Evolutionary conservation across 2,329 filamentous ascomycete species (phyloP), one percentile per base, ranked within the genome.

Genomic region (Paramyrothecium roridum): DNA sequence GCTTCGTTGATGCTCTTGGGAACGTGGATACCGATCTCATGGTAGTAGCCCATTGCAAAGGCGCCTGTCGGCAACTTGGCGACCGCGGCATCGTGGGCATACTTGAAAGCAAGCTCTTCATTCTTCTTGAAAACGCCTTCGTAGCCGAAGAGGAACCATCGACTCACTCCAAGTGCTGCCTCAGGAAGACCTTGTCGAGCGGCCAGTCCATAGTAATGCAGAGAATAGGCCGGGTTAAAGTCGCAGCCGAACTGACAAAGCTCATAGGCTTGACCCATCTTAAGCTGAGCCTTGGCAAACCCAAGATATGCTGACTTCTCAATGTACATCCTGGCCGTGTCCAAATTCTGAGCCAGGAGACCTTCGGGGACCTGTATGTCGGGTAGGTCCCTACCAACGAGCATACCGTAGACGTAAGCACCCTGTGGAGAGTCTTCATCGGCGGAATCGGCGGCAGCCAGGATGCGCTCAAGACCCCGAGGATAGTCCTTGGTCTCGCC

Each of bases 341-440:
- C 82, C 54, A 93, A 77, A 70, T 96, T 89, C 52, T 84, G 83
- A 0, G 88, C 83, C 19, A 98, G 76, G 56, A 87, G 82, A 37
- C 75, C 75, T 13, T 85, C 83, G 1, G 95, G 93, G 10, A 98
- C 80, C 53, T 80, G 83, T 60, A 99, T 91, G 67, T 97, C 93
- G n/a, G 93, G 91, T 21, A 99, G 81, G 66, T 98, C 93, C 54
- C 90, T 83, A 7, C 91, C 90, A 60, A 96, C 85, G 55, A 99
- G 85, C 92, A 99, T 96, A 55, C 95, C 95, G 66, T 95, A 91
- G 22, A 96, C 87, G 69, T 96, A 99, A 47, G 95, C 93, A 48
- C 95, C 95, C 65, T 99, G 95, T 0, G 95, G 93, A 11, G 95
- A 92, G 71, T 99, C 96, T 74, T 98, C 93, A 67, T 99, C 95